A percentile compares a stretch with the other conserved stretches of the same genome.
Evolutionary conservation across 768 basidiomycete genomes (phyloP).

Genomic region (Pisolithus sp.): DNA sequence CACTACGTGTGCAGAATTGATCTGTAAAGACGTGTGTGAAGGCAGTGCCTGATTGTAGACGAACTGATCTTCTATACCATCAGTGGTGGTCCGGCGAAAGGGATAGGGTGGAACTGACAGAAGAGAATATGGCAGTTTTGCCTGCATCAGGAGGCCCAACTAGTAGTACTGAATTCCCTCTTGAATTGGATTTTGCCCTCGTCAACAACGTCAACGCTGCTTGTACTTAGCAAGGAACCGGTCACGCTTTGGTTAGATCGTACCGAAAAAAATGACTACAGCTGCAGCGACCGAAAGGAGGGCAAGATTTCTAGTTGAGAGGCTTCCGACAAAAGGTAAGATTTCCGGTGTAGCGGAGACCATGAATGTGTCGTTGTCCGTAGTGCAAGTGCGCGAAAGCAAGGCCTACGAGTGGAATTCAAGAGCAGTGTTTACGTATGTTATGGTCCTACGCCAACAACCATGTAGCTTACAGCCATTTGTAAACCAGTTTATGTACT

Average conservation of each 20-base stretch:
- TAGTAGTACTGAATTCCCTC: slow-evolving; percentile 63
- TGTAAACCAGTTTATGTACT: background rate
- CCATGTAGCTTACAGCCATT: background rate
- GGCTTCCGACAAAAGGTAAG: slow-evolving; percentile 26
- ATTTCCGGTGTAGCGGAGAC: slow-evolving; percentile 28
- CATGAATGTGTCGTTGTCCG: slow-evolving; percentile 8
- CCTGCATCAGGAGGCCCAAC: slow-evolving; percentile 72
- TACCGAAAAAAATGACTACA: slow-evolving; percentile 38
- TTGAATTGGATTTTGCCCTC: slow-evolving; percentile 37
- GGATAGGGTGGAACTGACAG: slow-evolving; percentile 37
- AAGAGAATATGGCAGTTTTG: slow-evolving; percentile 72
- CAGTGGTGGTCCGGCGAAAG: slow-evolving; percentile 2
- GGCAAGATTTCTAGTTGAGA: slow-evolving; percentile 35
- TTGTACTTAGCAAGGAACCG: slow-evolving; percentile 20
- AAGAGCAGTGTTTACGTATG: no score
- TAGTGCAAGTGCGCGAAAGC: background rate
- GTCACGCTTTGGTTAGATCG: slow-evolving; percentile 12
- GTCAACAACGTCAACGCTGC: slow-evolving; percentile 38
- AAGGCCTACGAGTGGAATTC: no score
- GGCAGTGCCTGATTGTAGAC: slow-evolving; percentile 56
- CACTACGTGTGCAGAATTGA: slow-evolving; percentile 47
- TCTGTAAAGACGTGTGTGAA: slow-evolving; percentile 75
- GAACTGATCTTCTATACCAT: slow-evolving; percentile 39
- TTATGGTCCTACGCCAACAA: no score
- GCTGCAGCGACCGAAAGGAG: slow-evolving; percentile 41